These are phyloP conservation scores for Glycine soja DNA, from an alignment of 306 rosid genomes.

Conservation along the genomic window DNA sequence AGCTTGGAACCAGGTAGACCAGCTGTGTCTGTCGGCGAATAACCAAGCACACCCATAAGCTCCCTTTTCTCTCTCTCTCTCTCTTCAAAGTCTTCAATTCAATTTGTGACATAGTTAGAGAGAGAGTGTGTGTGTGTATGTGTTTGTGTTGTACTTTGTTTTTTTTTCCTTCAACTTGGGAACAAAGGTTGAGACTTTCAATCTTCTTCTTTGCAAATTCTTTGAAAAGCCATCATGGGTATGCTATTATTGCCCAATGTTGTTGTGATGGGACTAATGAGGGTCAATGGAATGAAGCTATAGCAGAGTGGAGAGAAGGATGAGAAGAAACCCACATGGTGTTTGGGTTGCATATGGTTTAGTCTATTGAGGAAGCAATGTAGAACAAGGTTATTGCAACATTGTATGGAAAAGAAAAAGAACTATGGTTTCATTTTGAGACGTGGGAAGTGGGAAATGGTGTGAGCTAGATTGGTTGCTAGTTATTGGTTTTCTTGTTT, in stretches of 20 bases:
- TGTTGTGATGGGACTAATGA: conserved; percentile 20
- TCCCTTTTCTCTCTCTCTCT: conserved; percentile 33
- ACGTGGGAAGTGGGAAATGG: conserved; percentile 47
- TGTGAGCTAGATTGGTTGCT: conserved; percentile 42
- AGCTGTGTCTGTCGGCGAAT: conserved; percentile 67
- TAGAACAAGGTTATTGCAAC: conserved; percentile 42
- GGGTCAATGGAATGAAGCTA: conserved; percentile 35
- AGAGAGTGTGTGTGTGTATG: not conserved
- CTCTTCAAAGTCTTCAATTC: conserved; percentile 40
- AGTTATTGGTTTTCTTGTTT: conserved; percentile 8
- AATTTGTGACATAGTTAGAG: conserved; percentile 18
- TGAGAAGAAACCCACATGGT: conserved; percentile 11
- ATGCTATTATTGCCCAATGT: conserved; percentile 34
- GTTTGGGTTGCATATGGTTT: conserved; percentile 14
- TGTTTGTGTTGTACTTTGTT: conserved; percentile 34
- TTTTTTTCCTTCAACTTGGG: conserved; percentile 39
- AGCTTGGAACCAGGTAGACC: conserved; percentile 58
- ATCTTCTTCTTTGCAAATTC: conserved; percentile 32
- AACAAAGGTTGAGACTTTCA: conserved; percentile 39
- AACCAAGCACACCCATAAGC: conserved; percentile 59
- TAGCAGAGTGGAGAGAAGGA: conserved; percentile 13
- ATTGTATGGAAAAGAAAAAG: conserved; percentile 27
- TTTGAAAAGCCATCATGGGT: conserved; percentile 24
- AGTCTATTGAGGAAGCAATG: conserved; percentile 49
- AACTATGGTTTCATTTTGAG: conserved; percentile 28